phyloP scores from a whole-genome alignment of 306 rosid species.

The Pyrus bretschneideri region DNA sequence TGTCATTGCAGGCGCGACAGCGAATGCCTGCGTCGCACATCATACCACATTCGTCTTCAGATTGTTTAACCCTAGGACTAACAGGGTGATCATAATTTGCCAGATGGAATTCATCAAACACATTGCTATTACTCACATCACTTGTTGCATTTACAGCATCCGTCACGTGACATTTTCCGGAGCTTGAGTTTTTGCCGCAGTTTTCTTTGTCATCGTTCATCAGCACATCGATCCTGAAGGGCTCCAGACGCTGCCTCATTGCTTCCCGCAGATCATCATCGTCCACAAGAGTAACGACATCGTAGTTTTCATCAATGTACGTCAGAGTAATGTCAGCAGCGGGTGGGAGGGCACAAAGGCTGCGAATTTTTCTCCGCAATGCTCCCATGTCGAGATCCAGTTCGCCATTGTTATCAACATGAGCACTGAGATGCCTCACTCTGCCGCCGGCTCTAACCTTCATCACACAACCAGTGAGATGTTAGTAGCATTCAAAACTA shows the following conservation, averaged over 20 bases:
- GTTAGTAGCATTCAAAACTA: not conserved
- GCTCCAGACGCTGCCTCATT: conserved; percentile 58
- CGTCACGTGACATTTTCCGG: conserved; percentile 15
- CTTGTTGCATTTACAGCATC: not conserved
- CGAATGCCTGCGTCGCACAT: conserved; percentile 57
- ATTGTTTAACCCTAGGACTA: not conserved
- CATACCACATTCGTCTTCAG: conserved; percentile 36
- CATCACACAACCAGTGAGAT: not conserved
- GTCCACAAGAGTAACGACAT: conserved; percentile 66
- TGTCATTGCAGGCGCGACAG: conserved; percentile 59
- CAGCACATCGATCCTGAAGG: conserved; percentile 66
- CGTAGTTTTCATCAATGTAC: conserved; percentile 82
- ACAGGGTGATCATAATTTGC: not conserved
- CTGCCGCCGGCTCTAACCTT: conserved; percentile 58
- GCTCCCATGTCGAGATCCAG: conserved; percentile 60
- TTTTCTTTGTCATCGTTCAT: conserved; percentile 25
- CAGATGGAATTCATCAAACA: not conserved
- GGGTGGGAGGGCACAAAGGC: conserved; percentile 38
- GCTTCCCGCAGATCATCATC: conserved; percentile 70
- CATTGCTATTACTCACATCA: not conserved
- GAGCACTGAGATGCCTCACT: conserved; percentile 62
- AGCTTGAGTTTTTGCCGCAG: conserved; percentile 10
- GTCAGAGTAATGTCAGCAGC: conserved; percentile 52
- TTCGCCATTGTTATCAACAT: conserved; percentile 32
- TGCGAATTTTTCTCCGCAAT: conserved; percentile 41